phyloP scores from a whole-genome alignment of 2,329 filamentous ascomycete genomes.

The Diaporthe australafricana region DNA sequence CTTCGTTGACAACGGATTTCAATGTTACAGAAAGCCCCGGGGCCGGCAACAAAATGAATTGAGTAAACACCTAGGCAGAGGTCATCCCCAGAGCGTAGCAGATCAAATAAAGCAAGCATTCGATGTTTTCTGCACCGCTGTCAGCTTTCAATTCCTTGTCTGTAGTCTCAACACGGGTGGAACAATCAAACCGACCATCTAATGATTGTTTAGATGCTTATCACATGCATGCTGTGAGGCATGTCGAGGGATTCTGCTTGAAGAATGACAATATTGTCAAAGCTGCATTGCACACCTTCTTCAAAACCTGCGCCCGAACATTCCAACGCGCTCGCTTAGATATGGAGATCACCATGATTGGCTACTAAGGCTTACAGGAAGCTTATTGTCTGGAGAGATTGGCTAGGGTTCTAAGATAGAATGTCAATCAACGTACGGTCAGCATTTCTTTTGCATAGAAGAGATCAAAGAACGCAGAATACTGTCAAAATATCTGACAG shows the following conservation, averaged over 20 bases:
- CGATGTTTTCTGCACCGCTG: no score
- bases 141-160: background rate
- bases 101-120: background rate
- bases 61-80: no score
- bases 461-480: background rate
- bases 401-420: background rate
- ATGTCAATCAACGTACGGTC: background rate
- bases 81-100: no score
- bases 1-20: background rate
- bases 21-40: no score
- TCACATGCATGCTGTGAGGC: background rate
- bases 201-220: background rate
- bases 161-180: background rate
- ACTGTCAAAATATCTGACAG: no score
- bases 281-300: background rate
- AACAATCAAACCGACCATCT: background rate
- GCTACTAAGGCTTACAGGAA: background rate
- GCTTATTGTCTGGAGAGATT: no score
- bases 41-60: background rate
- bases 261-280: background rate
- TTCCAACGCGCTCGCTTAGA: background rate
- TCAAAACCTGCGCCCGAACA: background rate
- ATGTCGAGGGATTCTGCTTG: background rate
- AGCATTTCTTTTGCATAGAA: background rate
- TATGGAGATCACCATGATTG: background rate